phyloP scores from a whole-genome alignment of 2,329 filamentous ascomycete genomes.

The Aspergillus sclerotialis region DNA sequence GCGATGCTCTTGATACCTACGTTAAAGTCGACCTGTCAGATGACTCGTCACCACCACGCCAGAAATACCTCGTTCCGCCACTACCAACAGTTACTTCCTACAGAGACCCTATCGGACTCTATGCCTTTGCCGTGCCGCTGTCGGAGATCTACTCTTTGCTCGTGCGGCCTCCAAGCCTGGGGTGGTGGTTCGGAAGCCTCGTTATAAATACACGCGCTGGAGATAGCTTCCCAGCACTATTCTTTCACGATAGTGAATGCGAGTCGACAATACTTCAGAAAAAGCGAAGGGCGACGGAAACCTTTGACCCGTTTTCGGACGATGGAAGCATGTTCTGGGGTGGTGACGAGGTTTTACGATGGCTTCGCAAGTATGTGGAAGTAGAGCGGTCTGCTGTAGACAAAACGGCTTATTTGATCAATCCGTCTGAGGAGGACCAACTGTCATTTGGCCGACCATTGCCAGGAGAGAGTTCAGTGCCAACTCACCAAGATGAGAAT shows the following conservation, averaged over 20 bases:
- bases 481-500: constrained; percentile 31
- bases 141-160: constrained; percentile 85
- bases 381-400: constrained; percentile 82
- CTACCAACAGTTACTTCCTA: constrained; percentile 79
- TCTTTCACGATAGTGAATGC: constrained; percentile 97
- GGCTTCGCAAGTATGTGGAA: constrained; percentile 76
- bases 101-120: constrained; percentile 63
- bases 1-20: constrained; percentile 80
- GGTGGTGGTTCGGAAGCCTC: constrained; percentile 97
- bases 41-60: constrained; percentile 69
- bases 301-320: constrained; percentile 83
- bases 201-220: constrained; percentile 88
- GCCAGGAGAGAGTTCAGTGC: constrained; percentile 36
- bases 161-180: constrained; percentile 82
- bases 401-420: constrained; percentile 82
- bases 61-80: constrained; percentile 84
- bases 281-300: constrained; percentile 74
- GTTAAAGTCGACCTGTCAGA: constrained; percentile 91
- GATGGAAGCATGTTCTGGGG: constrained; percentile 86
- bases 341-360: constrained; percentile 86
- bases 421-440: constrained; percentile 78
- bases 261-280: constrained; percentile 92
- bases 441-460: constrained; percentile 60
- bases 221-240: constrained; percentile 89
- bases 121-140: constrained; percentile 86